A percentile compares a stretch with the other conserved stretches of the same genome.
phyloP scores from a whole-genome alignment of 2,329 filamentous ascomycete genomes.

The Cordyceps tenuipes region DNA sequence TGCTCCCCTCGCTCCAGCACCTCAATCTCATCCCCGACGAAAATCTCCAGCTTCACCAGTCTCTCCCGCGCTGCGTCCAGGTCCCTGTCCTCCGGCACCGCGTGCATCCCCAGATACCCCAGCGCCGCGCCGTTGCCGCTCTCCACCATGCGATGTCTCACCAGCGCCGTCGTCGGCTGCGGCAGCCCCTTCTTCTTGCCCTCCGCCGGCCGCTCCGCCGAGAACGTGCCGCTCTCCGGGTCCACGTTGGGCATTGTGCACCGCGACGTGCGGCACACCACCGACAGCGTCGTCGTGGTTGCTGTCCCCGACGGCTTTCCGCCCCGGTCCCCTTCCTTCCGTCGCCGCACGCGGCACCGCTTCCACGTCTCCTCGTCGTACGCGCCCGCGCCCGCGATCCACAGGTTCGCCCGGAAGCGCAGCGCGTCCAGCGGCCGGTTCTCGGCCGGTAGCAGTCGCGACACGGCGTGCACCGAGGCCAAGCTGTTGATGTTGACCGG shows the following conservation, averaged over 20 bases:
- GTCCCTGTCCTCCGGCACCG: slow-evolving; percentile 20
- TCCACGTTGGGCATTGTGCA: slow-evolving; percentile 17
- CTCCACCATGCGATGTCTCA: slow-evolving; percentile 18
- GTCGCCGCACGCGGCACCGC: slow-evolving; percentile 10
- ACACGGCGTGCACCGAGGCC: slow-evolving; percentile 16
- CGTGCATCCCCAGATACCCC: slow-evolving; percentile 24
- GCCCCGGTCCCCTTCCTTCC: background rate
- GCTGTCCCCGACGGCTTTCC: background rate
- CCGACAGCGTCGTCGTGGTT: slow-evolving; percentile 11
- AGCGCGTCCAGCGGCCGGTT: slow-evolving; percentile 15
- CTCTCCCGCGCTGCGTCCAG: slow-evolving; percentile 10
- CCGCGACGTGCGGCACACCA: slow-evolving; percentile 16
- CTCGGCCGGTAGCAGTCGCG: slow-evolving; percentile 11
- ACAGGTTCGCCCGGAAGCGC: slow-evolving; percentile 17
- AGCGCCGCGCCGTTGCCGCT: slow-evolving; percentile 20
- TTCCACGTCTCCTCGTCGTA: slow-evolving; percentile 16
- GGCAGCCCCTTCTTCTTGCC: slow-evolving; percentile 17
- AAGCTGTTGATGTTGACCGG: slow-evolving; percentile 17
- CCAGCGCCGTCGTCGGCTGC: slow-evolving; percentile 21
- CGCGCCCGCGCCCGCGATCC: slow-evolving; percentile 14
- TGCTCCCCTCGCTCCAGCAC: slow-evolving; percentile 21
- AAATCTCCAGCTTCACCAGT: slow-evolving; percentile 13
- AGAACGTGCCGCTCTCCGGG: slow-evolving; percentile 8
- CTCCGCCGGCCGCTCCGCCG: background rate
- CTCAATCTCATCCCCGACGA: slow-evolving; percentile 22